Conservation (phyloP, 177 flowering plant genomes). For the Vitis hybrid region DNA sequence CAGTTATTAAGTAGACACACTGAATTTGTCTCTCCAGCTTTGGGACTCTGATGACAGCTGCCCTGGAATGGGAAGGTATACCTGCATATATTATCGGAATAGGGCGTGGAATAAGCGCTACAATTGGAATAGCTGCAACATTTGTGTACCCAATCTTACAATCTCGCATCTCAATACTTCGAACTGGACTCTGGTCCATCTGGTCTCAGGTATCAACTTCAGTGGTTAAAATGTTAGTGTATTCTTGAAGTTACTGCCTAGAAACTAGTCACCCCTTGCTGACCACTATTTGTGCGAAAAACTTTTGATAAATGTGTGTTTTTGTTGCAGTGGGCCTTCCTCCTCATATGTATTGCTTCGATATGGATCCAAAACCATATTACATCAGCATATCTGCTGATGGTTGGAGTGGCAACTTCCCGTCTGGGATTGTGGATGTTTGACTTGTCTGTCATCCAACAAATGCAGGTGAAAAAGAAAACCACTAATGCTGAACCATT, state of each 20-base stretch:
- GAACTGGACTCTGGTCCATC: slow-evolving; percentile 91
- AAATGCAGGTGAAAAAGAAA: slow-evolving; percentile 71
- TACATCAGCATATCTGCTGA: slow-evolving; percentile 68
- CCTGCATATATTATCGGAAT: slow-evolving; percentile 78
- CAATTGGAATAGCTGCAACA: slow-evolving; percentile 75
- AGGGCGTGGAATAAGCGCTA: slow-evolving; percentile 78
- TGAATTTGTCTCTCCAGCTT: slow-evolving; percentile 48
- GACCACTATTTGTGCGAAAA: not conserved
- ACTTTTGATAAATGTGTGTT: not conserved
- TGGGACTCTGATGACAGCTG: slow-evolving; percentile 89
- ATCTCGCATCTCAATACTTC: slow-evolving; percentile 56
- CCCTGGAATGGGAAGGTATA: slow-evolving; percentile 81
- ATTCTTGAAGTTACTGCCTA: too few relatives aligned
- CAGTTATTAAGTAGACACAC: too few relatives aligned
- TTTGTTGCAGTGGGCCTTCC: slow-evolving; percentile 67
- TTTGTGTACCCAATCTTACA: slow-evolving; percentile 68
- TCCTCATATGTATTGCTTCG: slow-evolving; percentile 70
- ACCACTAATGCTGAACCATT: too few relatives aligned
- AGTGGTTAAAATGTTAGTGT: not conserved
- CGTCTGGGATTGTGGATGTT: slow-evolving; percentile 95
- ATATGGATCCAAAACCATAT: slow-evolving; percentile 44
- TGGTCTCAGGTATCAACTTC: slow-evolving; percentile 76
- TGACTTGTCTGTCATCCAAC: slow-evolving; percentile 83
- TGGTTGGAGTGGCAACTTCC: slow-evolving; percentile 83
- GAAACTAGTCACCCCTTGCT: too few relatives aligned